Conservation (phyloP, 768 basidiomycete genomes). For the Dacryopinax spathularia region DNA sequence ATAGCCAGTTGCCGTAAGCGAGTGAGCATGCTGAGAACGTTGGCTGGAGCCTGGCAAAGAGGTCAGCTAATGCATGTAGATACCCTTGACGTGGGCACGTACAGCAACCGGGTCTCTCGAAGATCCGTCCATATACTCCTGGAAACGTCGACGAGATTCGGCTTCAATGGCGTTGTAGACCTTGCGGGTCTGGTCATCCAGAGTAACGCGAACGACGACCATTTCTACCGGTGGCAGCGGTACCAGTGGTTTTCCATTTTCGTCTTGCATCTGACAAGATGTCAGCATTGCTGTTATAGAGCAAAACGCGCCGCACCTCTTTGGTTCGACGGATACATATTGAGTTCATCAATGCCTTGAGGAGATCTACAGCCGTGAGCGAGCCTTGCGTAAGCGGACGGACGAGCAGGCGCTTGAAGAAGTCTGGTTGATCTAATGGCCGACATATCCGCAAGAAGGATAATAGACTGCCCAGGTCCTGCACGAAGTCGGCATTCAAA, state of each 20-base stretch:
- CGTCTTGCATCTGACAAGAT: constrained; percentile 62
- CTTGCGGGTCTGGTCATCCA: constrained; percentile 45
- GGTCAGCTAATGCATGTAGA: neutral
- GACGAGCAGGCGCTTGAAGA: constrained; percentile 63
- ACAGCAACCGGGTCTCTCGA: neutral
- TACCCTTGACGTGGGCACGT: neutral
- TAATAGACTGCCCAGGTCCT: constrained; percentile 80
- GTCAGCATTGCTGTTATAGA: constrained; percentile 14
- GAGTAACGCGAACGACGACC: constrained; percentile 54
- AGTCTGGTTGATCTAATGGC: constrained; percentile 70
- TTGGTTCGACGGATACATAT: constrained; percentile 72
- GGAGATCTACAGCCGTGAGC: constrained; percentile 50
- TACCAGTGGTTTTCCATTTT: constrained; percentile 54
- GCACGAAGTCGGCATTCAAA: neutral
- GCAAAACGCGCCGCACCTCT: constrained; percentile 28
- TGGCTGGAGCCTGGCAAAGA: constrained; percentile 19
- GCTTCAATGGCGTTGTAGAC: constrained; percentile 59
- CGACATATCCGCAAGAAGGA: constrained; percentile 74
- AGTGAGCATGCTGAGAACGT: constrained; percentile 69
- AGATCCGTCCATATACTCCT: constrained; percentile 26
- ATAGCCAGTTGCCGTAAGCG: constrained; percentile 71
- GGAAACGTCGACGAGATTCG: constrained; percentile 47
- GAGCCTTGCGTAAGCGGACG: constrained; percentile 63
- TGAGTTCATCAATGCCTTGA: constrained; percentile 65
- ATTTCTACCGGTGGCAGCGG: constrained; percentile 71